Evolutionary conservation across 2,329 filamentous ascomycete species (phyloP).

Genomic region (Simplicillium aogashimaense): DNA sequence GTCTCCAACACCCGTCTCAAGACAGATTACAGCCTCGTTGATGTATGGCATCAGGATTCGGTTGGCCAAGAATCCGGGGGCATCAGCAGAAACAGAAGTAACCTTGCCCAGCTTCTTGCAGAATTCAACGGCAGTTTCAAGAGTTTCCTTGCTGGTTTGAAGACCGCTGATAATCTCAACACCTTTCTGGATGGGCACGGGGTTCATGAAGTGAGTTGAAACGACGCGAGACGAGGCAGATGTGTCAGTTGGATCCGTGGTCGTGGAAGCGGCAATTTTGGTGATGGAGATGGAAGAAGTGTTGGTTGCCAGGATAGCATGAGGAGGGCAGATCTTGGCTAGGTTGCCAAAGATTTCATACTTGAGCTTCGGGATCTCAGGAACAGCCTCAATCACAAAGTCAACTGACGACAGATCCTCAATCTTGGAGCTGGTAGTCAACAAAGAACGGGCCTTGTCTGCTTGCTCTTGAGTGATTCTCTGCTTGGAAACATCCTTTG

Average conservation of each 20-base stretch:
- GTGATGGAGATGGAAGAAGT: constrained; percentile 99
- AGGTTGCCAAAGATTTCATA: constrained; percentile 77
- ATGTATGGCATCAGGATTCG: constrained; percentile 98
- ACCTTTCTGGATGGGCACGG: constrained; percentile 90
- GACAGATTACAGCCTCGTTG: constrained; percentile 92
- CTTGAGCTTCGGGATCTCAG: constrained; percentile 83
- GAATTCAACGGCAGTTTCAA: constrained; percentile 75
- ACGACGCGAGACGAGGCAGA: constrained; percentile 80
- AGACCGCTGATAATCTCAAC: constrained; percentile 95
- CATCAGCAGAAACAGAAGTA: constrained; percentile 75
- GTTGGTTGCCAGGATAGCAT: constrained; percentile 91
- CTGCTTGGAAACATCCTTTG: constrained; percentile 85
- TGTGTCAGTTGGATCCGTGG: constrained; percentile 66
- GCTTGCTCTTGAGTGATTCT: constrained; percentile 76
- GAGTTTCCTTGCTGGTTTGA: constrained; percentile 75
- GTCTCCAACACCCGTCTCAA: constrained; percentile 84
- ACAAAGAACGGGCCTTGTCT: constrained; percentile 57
- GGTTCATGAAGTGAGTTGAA: constrained; percentile 99
- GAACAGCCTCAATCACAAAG: constrained; percentile 96
- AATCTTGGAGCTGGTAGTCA: constrained; percentile 63
- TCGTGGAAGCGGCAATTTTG: constrained; percentile 82
- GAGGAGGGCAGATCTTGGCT: constrained; percentile 68
- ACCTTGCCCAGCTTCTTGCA: constrained; percentile 92
- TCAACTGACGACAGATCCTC: constrained; percentile 75
- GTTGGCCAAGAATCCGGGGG: constrained; percentile 91